A percentile compares a stretch with the other conserved stretches of the same genome.
Evolutionary conservation across 768 basidiomycete species (phyloP).

Genomic region (Leccinum incarnatum): DNA sequence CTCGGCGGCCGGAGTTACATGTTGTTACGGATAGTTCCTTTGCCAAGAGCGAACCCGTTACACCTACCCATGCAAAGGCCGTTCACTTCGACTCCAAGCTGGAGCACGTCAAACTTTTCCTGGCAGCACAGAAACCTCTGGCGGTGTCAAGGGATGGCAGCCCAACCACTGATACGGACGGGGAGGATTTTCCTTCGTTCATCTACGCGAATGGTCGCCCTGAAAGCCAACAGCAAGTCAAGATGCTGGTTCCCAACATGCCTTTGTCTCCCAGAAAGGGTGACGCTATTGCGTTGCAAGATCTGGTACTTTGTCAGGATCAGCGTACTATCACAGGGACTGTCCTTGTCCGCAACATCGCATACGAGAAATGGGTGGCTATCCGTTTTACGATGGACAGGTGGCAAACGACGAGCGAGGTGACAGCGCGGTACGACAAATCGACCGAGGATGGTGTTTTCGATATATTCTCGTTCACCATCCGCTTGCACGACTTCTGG

Average conservation of each 20-base stretch:
- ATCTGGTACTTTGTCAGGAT: conserved; percentile 50
- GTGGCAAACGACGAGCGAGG: conserved; percentile 97
- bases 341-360: conserved; percentile 79
- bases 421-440: conserved; percentile 68
- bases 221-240: conserved; percentile 37
- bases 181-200: conserved; percentile 75
- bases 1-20: conserved; percentile 52
- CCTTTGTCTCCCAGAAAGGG: conserved; percentile 41
- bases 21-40: conserved; percentile 48
- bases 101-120: conserved; percentile 92
- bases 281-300: conserved; percentile 54
- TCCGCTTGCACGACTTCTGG: conserved; percentile 77
- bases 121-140: conserved; percentile 91
- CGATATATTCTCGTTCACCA: conserved; percentile 76
- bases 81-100: conserved; percentile 93
- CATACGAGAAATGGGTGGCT: conserved; percentile 84
- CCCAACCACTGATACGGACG: conserved; percentile 79
- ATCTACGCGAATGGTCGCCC: conserved; percentile 49
- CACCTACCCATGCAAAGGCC: conserved; percentile 74
- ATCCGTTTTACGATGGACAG: conserved; percentile 90
- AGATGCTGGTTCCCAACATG: conserved; percentile 70
- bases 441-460: conserved; percentile 36
- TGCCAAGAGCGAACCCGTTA: conserved; percentile 75
- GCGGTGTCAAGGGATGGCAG: conserved; percentile 91
- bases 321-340: conserved; percentile 62